Evolutionary conservation across 2,329 filamentous ascomycete genomes (phyloP), one percentile per base, ranked within the genome.

Genomic region (Elsinoe australis): DNA sequence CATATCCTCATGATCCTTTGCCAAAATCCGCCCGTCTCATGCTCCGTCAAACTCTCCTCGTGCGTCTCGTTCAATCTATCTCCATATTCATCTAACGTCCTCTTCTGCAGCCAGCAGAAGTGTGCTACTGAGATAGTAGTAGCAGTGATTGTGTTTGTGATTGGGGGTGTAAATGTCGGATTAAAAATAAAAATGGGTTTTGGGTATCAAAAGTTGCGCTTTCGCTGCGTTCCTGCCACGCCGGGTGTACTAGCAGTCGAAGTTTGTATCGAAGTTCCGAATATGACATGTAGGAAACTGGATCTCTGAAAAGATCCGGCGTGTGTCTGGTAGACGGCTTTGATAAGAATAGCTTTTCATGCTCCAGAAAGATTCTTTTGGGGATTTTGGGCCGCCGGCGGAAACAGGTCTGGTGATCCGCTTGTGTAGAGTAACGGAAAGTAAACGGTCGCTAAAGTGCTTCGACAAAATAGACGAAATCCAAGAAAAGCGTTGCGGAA

Each of bases 21-120:
- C 31, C 39, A 32, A 31, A 14, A 15, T 44, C 18, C 39, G 24
- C n/a, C n/a, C 26, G 9, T 19, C 24, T 15, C 39, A 32, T 29
- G 8, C 28, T 17, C 26, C 19, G 14, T 19, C 39, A 24, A 15
- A 29, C 39, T 21, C 28, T n/a, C n/a, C n/a, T n/a, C n/a, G n/a
- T n/a, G n/a, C 17, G 26, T 17, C 39, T 32, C 29, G 24, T 31
- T 44, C 15, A n/a, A 36, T 36, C n/a, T 10, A 15, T 19, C n/a
- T 18, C 4, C 7, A 10, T 17, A 36, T 12, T 21, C 39, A 8
- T 31, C 28, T 14, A 26, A 21, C 28, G 18, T 32, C 26, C 39
- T 19, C 39, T 44, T 44, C 39, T 24, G 39, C 39, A 44, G 39
- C 39, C 39, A 44, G 39, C 39, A 24, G 39, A 44, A 26, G 6